These are phyloP conservation scores for Avena sativa DNA, from an alignment of 176 grass and related monocot species.

Conservation along the genomic window DNA sequence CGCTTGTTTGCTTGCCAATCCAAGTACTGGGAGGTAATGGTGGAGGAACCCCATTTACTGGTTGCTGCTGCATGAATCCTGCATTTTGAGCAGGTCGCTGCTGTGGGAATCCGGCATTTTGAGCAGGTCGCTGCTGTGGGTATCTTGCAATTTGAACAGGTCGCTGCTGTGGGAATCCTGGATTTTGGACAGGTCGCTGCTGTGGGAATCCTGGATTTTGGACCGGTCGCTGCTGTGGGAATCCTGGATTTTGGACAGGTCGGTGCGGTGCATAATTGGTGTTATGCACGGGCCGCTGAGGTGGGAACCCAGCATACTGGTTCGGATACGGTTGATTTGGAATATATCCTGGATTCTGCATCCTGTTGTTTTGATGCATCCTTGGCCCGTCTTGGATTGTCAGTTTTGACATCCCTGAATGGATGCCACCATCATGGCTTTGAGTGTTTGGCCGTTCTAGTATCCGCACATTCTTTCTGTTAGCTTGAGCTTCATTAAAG, in stretches of 20 bases:
- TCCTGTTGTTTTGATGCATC: conserved; percentile 47
- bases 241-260: no score
- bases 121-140: conserved; percentile 28
- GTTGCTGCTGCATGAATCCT: conserved; percentile 36
- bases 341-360: conserved; percentile 44
- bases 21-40: conserved; percentile 80
- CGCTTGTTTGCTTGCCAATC: conserved; percentile 74
- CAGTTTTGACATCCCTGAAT: conserved; percentile 65
- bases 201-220: no score
- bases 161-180: conserved; percentile 28
- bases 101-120: conserved; percentile 32
- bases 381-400: conserved; percentile 63
- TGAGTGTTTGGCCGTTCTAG: conserved; percentile 54
- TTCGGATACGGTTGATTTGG: conserved; percentile 49
- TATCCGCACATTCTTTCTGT: conserved; percentile 59
- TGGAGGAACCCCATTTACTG: conserved; percentile 58
- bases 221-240: no score
- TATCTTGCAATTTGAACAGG: conserved; percentile 46
- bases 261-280: conserved; percentile 25
- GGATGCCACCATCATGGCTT: conserved; percentile 45
- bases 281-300: conserved; percentile 47
- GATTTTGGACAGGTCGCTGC: conserved; percentile 18
- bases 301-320: conserved; percentile 47
- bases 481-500: conserved; percentile 52
- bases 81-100: conserved; percentile 21